A percentile compares a stretch with the other conserved stretches of the same genome.
phyloP scores from a whole-genome alignment of 2,329 filamentous ascomycete genomes.

The Atkinsonella hypoxylon region DNA sequence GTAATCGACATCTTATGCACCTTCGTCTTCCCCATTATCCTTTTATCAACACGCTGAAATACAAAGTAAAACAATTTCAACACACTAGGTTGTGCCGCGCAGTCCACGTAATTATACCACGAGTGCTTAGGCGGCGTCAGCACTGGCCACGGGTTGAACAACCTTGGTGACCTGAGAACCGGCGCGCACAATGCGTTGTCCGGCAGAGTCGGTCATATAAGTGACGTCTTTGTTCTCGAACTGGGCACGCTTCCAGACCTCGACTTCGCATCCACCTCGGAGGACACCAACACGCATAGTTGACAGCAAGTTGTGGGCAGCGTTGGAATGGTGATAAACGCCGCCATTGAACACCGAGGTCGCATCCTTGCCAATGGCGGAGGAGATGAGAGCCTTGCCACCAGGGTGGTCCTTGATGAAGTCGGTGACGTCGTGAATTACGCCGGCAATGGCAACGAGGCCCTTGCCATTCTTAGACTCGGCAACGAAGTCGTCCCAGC shows the following conservation, averaged over 20 bases:
- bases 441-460: constrained; percentile 67
- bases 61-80: not conserved
- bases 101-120: not conserved
- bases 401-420: constrained; percentile 88
- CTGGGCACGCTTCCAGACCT: constrained; percentile 85
- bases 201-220: constrained; percentile 68
- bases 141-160: constrained; percentile 64
- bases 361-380: constrained; percentile 75
- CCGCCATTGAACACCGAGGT: constrained; percentile 88
- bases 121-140: constrained; percentile 58
- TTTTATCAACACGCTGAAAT: constrained; percentile 2
- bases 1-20: not conserved
- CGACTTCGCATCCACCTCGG: constrained; percentile 75
- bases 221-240: constrained; percentile 74
- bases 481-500: constrained; percentile 76
- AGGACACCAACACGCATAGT: constrained; percentile 84
- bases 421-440: constrained; percentile 72
- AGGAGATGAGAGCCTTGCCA: constrained; percentile 75
- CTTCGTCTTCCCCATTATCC: not conserved
- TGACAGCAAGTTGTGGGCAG: constrained; percentile 76
- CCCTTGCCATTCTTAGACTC: constrained; percentile 65
- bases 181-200: constrained; percentile 74
- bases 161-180: constrained; percentile 79
- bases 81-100: not conserved
- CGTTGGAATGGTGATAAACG: constrained; percentile 83